These are phyloP conservation scores for Pueraria montana DNA, from an alignment of 306 rosid genomes.

Conservation along the genomic window DNA sequence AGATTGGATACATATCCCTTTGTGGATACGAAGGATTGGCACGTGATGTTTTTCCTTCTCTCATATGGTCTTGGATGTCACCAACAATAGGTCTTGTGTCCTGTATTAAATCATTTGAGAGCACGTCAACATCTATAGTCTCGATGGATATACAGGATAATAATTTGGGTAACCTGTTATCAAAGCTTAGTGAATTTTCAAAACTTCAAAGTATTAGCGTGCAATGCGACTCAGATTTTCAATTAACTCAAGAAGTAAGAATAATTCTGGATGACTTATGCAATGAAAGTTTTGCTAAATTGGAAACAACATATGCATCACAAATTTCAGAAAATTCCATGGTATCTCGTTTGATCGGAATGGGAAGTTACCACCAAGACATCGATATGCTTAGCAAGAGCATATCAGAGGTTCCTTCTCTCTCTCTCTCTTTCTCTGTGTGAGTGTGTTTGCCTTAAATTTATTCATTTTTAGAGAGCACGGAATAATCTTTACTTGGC, in stretches of 20 bases:
- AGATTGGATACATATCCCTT: conserved; percentile 43
- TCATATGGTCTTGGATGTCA: conserved; percentile 45
- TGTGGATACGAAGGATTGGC: conserved; percentile 49
- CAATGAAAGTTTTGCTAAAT: not conserved
- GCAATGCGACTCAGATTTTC: not conserved
- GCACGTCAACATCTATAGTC: conserved; percentile 8
- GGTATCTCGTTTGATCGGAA: conserved; percentile 25
- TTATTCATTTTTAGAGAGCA: not conserved
- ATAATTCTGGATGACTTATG: conserved; percentile 9
- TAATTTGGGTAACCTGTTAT: not conserved
- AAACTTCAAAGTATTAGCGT: conserved; percentile 14
- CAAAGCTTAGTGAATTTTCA: not conserved
- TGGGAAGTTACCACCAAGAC: conserved; percentile 22
- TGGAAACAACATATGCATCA: not conserved
- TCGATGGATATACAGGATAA: not conserved
- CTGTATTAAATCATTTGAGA: not conserved
- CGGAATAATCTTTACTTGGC: not conserved
- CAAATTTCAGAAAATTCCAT: not conserved
- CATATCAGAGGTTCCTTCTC: conserved; percentile 34
- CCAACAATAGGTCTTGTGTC: conserved; percentile 17
- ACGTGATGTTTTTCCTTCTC: conserved; percentile 40
- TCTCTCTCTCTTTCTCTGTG: not conserved
- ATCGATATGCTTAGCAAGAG: not conserved
- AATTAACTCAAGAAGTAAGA: not conserved
- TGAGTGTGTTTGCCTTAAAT: not conserved